These are phyloP conservation scores for Gillenia trifoliata DNA, from an alignment of 306 rosid species.

Conservation along the genomic window DNA sequence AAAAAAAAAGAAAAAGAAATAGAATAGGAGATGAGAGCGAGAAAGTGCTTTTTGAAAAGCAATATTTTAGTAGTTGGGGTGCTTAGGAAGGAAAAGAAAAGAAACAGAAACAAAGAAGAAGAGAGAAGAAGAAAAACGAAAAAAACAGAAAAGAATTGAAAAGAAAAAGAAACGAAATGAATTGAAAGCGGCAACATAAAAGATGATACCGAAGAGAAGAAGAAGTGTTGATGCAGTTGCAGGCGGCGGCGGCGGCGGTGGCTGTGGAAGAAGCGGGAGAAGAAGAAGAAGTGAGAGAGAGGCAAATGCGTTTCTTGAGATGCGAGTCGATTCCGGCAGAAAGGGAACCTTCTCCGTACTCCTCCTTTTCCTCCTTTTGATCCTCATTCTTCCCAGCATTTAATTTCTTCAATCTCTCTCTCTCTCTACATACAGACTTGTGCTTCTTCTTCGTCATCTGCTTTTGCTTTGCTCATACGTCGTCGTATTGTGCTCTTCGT, in stretches of 20 bases:
- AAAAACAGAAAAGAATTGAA: slow-evolving; percentile 13
- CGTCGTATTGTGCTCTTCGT: neutral
- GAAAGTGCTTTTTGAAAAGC: slow-evolving; percentile 22
- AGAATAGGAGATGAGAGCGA: neutral
- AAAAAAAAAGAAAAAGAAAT: neutral
- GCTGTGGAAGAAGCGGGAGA: neutral
- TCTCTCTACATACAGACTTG: slow-evolving; percentile 17
- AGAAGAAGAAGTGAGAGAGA: slow-evolving; percentile 27
- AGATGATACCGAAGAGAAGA: slow-evolving; percentile 11
- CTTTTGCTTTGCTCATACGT: neutral
- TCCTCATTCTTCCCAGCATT: slow-evolving; percentile 69
- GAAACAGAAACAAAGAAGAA: slow-evolving; percentile 4
- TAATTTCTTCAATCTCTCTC: slow-evolving; percentile 21
- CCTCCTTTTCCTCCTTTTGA: slow-evolving; percentile 58
- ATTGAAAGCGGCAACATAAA: slow-evolving; percentile 4
- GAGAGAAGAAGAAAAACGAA: slow-evolving; percentile 6
- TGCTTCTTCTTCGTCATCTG: neutral
- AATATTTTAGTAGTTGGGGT: slow-evolving; percentile 5
- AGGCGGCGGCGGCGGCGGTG: neutral
- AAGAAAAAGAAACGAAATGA: slow-evolving; percentile 14
- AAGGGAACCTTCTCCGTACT: slow-evolving; percentile 78
- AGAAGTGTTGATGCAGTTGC: slow-evolving; percentile 14
- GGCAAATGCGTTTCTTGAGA: slow-evolving; percentile 45
- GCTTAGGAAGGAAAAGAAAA: slow-evolving; percentile 15
- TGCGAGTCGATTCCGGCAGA: slow-evolving; percentile 66